Percentiles rank a stretch among this genome's conserved stretches.
Evolutionary conservation across 257 asterid species (phyloP).

Genomic region (Petrea volubilis): DNA sequence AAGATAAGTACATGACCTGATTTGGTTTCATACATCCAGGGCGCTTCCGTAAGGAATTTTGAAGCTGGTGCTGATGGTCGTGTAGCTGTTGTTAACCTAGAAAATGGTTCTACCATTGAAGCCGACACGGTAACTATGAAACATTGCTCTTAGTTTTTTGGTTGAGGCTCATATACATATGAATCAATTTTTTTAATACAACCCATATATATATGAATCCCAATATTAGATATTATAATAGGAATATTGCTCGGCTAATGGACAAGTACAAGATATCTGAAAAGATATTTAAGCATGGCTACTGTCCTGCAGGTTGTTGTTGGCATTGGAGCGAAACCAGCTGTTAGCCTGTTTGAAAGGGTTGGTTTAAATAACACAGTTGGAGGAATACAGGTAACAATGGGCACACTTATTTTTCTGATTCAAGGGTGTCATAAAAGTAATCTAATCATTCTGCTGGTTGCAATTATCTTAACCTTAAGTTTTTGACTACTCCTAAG

Average conservation of each 20-base stretch:
- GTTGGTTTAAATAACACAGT: conserved; percentile 66
- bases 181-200: neutral
- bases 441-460: conserved; percentile 18
- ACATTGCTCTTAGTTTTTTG: neutral
- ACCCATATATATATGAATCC: neutral
- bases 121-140: conserved; percentile 70
- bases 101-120: conserved; percentile 67
- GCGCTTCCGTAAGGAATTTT: conserved; percentile 68
- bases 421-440: neutral
- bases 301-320: conserved; percentile 66
- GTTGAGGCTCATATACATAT: neutral
- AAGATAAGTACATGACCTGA: conserved; percentile 15
- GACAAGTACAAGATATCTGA: conserved; percentile 13
- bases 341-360: conserved; percentile 74
- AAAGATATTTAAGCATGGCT: conserved; percentile 16
- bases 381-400: conserved; percentile 85
- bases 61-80: conserved; percentile 83
- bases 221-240: neutral
- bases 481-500: neutral
- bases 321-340: conserved; percentile 96
- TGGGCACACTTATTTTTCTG: neutral
- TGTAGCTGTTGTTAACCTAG: conserved; percentile 75
- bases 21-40: conserved; percentile 48
- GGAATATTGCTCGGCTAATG: neutral
- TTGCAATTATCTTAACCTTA: neutral